Conservation (phyloP, 2,329 filamentous ascomycete genomes). For the Trichoderma arundinaceum region DNA sequence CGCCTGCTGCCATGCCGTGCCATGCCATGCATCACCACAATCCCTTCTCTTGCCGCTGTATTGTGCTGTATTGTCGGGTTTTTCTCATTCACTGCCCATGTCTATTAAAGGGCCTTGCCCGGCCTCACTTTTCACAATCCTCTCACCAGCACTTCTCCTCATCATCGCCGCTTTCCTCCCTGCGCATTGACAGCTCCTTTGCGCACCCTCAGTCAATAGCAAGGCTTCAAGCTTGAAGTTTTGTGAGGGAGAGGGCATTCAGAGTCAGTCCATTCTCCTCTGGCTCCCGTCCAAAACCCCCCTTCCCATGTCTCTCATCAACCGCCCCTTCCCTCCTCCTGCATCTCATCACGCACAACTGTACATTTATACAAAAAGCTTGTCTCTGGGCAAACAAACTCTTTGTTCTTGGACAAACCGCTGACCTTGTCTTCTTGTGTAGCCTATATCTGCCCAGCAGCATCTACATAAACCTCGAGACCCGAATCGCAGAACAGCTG, state of each 20-base stretch:
- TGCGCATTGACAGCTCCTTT: conserved; percentile 15
- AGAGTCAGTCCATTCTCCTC: conserved; percentile 26
- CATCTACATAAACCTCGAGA: conserved; percentile 12
- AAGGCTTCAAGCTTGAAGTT: conserved; percentile 20
- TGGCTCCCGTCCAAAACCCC: conserved; percentile 14
- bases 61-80: conserved; percentile 5
- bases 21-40: conserved; percentile 22
- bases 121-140: conserved; percentile 21
- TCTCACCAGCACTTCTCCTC: conserved; percentile 27
- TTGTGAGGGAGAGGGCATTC: conserved; percentile 28
- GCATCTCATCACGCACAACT: conserved; percentile 8
- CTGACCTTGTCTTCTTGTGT: conserved; percentile 25
- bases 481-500: conserved; percentile 5
- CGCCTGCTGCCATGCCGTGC: conserved; percentile 8
- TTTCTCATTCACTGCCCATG: conserved; percentile 28
- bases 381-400: background rate
- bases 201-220: conserved; percentile 20
- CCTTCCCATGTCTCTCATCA: conserved; percentile 1
- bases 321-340: background rate
- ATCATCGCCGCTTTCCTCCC: conserved; percentile 10
- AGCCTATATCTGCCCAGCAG: conserved; percentile 20
- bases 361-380: conserved; percentile 7
- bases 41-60: background rate
- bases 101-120: conserved; percentile 32
- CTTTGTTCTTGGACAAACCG: background rate